A percentile compares a stretch with the other conserved stretches of the same genome.
Conservation (phyloP, 495 filamentous ascomycete genomes). For the Penicillium simplicissimum region DNA sequence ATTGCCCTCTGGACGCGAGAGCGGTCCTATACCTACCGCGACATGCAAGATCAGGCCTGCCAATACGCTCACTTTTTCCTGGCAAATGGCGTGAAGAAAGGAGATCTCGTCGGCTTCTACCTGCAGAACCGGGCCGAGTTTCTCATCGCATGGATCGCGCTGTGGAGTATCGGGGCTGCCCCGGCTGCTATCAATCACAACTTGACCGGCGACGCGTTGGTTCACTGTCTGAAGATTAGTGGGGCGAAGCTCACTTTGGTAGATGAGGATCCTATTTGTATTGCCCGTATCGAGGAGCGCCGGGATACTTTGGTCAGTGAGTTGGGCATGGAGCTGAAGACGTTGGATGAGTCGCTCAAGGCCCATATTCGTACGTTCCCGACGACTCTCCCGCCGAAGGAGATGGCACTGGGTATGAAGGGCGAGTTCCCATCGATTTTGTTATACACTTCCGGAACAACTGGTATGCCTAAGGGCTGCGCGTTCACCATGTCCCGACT, state of each 20-base stretch:
- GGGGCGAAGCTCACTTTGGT: slow-evolving; percentile 62
- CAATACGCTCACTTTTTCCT: slow-evolving; percentile 69
- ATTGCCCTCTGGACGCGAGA: slow-evolving; percentile 68
- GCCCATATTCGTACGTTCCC: slow-evolving; percentile 50
- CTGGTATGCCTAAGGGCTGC: slow-evolving; percentile 64
- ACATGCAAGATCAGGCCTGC: slow-evolving; percentile 54
- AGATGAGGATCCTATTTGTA: slow-evolving; percentile 60
- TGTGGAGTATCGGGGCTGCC: slow-evolving; percentile 64
- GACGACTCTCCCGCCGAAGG: slow-evolving; percentile 43
- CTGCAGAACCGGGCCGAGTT: slow-evolving; percentile 70
- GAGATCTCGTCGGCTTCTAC: slow-evolving; percentile 70
- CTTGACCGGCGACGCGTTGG: slow-evolving; percentile 61
- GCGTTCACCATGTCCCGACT: slow-evolving; percentile 50
- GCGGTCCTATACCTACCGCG: slow-evolving; percentile 61
- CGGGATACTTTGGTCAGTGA: slow-evolving; percentile 47
- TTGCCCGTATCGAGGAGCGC: slow-evolving; percentile 56
- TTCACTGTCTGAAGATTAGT: slow-evolving; percentile 68
- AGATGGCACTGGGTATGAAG: slow-evolving; percentile 41
- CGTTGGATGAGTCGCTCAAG: slow-evolving; percentile 50
- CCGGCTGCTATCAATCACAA: slow-evolving; percentile 76
- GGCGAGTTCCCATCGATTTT: slow-evolving; percentile 56
- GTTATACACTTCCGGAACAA: slow-evolving; percentile 73
- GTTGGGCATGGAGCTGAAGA: slow-evolving; percentile 54
- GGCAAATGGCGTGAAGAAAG: slow-evolving; percentile 57
- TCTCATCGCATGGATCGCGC: slow-evolving; percentile 61